phyloP scores from a whole-genome alignment of 2,329 filamentous ascomycete genomes.

The Xylariales sp. region DNA sequence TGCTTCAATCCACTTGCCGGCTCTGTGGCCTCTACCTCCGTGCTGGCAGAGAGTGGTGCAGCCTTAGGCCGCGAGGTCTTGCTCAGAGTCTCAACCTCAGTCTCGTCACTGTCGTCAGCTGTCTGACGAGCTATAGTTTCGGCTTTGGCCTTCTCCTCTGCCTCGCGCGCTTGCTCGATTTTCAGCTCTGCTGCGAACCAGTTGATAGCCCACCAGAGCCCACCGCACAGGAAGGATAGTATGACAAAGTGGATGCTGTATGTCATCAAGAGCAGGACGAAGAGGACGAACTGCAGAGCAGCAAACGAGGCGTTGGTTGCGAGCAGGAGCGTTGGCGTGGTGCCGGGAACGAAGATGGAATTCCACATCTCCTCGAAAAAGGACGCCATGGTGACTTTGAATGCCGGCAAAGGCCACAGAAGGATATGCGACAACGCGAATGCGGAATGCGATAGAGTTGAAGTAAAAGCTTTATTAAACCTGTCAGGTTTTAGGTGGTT shows the following conservation, averaged over 20 bases:
- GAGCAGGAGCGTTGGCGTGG: slow-evolving; percentile 80
- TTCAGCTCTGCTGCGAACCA: slow-evolving; percentile 79
- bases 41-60: slow-evolving; percentile 25
- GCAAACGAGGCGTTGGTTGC: slow-evolving; percentile 91
- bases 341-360: slow-evolving; percentile 88
- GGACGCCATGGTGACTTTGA: slow-evolving; percentile 43
- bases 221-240: slow-evolving; percentile 72
- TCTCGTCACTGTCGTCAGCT: slow-evolving; percentile 41
- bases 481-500: too few species aligned
- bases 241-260: slow-evolving; percentile 85
- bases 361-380: slow-evolving; percentile 78
- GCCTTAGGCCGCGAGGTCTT: slow-evolving; percentile 12
- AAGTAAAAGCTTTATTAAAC: too few species aligned
- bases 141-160: slow-evolving; percentile 34
- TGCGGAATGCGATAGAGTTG: slow-evolving; percentile 14
- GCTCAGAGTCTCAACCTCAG: slow-evolving; percentile 42
- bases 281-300: slow-evolving; percentile 74
- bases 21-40: slow-evolving; percentile 39
- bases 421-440: slow-evolving; percentile 14
- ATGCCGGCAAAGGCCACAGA: slow-evolving; percentile 4
- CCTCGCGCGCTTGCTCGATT: slow-evolving; percentile 38
- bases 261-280: slow-evolving; percentile 72
- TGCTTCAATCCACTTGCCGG: slow-evolving; percentile 45
- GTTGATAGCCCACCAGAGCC: slow-evolving; percentile 92
- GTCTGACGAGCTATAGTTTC: slow-evolving; percentile 27